phyloP scores from a whole-genome alignment of 2,329 filamentous ascomycete genomes.

The Ilyonectria robusta region DNA sequence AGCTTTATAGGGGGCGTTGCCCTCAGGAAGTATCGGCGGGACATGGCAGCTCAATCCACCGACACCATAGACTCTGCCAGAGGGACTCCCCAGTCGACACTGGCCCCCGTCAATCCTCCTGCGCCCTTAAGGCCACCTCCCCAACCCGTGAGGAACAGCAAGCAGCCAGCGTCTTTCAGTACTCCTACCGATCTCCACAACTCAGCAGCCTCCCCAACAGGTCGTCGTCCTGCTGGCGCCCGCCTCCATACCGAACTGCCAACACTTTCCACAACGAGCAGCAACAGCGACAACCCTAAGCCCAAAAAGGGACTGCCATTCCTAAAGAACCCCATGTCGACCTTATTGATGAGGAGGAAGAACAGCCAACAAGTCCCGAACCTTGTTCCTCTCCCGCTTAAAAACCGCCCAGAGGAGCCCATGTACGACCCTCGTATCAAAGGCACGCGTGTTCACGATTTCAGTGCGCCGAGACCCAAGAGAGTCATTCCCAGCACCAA shows the following conservation, averaged over 20 bases:
- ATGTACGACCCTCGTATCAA: slow-evolving; percentile 75
- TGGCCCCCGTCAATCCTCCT: slow-evolving; percentile 48
- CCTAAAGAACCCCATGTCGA: slow-evolving; percentile 72
- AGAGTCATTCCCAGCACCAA: slow-evolving; percentile 43
- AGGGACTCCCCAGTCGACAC: slow-evolving; percentile 36
- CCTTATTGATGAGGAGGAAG: slow-evolving; percentile 70
- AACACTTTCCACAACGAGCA: slow-evolving; percentile 47
- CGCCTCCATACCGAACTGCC: slow-evolving; percentile 58
- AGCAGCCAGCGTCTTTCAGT: slow-evolving; percentile 58
- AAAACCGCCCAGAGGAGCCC: slow-evolving; percentile 59
- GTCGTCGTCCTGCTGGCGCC: slow-evolving; percentile 60
- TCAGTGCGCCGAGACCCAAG: slow-evolving; percentile 71
- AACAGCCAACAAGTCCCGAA: slow-evolving; percentile 65
- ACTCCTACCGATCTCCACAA: slow-evolving; percentile 65
- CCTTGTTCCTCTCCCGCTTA: slow-evolving; percentile 57
- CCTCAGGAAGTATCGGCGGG: slow-evolving; percentile 65
- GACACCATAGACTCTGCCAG: slow-evolving; percentile 38
- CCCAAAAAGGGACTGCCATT: slow-evolving; percentile 70
- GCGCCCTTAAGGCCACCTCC: slow-evolving; percentile 46
- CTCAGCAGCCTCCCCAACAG: slow-evolving; percentile 46
- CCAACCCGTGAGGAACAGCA: slow-evolving; percentile 48
- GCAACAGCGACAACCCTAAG: slow-evolving; percentile 58
- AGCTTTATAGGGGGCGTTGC: slow-evolving; percentile 71
- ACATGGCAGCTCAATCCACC: slow-evolving; percentile 46
- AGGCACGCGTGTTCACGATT: slow-evolving; percentile 76